These are phyloP conservation scores for Aspergillus awamori DNA, from an alignment of 2,329 filamentous ascomycete species.

Conservation along the genomic window DNA sequence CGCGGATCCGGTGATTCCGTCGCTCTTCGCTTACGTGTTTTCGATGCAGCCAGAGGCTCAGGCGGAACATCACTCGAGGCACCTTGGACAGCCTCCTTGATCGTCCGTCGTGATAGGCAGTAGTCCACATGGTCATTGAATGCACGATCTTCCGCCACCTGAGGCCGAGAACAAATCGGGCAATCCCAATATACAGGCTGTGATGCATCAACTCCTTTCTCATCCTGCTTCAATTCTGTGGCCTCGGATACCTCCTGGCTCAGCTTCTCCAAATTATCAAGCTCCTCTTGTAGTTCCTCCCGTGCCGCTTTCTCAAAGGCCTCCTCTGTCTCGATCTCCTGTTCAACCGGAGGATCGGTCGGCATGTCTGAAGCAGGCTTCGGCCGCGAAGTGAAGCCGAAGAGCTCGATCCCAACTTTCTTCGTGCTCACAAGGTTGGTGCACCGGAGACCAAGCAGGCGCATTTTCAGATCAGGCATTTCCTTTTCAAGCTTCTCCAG, in stretches of 20 bases:
- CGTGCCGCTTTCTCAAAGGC: conserved; percentile 65
- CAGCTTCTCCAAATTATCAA: conserved; percentile 63
- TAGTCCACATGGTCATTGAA: conserved; percentile 95
- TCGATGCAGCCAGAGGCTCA: conserved; percentile 18
- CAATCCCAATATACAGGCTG: conserved; percentile 72
- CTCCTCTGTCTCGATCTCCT: conserved; percentile 71
- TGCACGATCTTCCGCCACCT: conserved; percentile 69
- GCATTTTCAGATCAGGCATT: conserved; percentile 73
- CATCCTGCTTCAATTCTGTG: conserved; percentile 12
- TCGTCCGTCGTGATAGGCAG: conserved; percentile 83
- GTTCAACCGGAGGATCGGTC: conserved; percentile 46
- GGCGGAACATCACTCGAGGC: conserved; percentile 28
- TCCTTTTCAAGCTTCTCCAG: conserved; percentile 82
- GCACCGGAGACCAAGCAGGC: conserved; percentile 85
- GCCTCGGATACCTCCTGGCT: conserved; percentile 57
- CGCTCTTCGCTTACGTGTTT: conserved; percentile 38
- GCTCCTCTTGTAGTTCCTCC: conserved; percentile 62
- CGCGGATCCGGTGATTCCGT: conserved; percentile 33
- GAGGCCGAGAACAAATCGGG: conserved; percentile 80
- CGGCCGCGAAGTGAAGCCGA: conserved; percentile 55
- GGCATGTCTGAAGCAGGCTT: conserved; percentile 20
- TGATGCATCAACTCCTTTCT: conserved; percentile 28
- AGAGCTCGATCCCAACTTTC: conserved; percentile 79
- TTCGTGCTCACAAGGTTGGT: conserved; percentile 86
- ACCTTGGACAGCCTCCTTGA: conserved; percentile 75